phyloP scores from a whole-genome alignment of 257 asterid genomes.

The Salvia hispanica region DNA sequence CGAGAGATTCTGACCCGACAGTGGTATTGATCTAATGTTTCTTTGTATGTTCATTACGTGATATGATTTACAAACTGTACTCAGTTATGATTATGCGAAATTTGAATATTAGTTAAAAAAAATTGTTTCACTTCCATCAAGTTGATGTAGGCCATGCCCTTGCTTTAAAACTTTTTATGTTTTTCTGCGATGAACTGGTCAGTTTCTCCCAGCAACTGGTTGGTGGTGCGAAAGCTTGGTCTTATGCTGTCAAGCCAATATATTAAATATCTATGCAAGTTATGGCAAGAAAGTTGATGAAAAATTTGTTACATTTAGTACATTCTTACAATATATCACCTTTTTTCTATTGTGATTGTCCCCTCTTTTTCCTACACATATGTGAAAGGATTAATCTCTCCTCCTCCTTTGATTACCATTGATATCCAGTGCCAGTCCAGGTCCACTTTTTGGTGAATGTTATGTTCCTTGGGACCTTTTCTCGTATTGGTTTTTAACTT shows the following conservation, averaged over 20 bases:
- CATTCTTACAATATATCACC: conserved; percentile 11
- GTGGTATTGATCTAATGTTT: conserved; percentile 63
- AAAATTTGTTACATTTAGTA: background rate
- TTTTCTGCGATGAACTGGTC: conserved; percentile 11
- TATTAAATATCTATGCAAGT: background rate
- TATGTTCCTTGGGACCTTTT: conserved; percentile 14
- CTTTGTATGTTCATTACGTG: conserved; percentile 31
- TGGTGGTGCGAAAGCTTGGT: background rate
- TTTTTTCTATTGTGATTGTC: background rate
- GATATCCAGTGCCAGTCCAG: background rate
- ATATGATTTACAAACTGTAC: conserved; percentile 24
- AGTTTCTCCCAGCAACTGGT: conserved; percentile 12
- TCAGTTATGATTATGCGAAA: conserved; percentile 9
- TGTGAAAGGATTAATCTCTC: conserved; percentile 6
- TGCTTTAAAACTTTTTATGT: conserved; percentile 12
- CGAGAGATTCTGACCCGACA: conserved; percentile 90
- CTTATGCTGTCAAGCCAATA: conserved; percentile 13
- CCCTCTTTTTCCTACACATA: conserved; percentile 6
- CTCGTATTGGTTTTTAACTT: background rate
- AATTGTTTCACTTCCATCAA: background rate
- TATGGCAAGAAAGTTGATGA: conserved; percentile 18
- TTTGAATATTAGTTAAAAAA: conserved; percentile 6
- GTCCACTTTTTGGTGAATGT: conserved; percentile 19
- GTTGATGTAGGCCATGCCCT: conserved; percentile 10
- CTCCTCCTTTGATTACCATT: conserved; percentile 18